Conservation (phyloP, 768 basidiomycete species). For the Suillus variegatus region DNA sequence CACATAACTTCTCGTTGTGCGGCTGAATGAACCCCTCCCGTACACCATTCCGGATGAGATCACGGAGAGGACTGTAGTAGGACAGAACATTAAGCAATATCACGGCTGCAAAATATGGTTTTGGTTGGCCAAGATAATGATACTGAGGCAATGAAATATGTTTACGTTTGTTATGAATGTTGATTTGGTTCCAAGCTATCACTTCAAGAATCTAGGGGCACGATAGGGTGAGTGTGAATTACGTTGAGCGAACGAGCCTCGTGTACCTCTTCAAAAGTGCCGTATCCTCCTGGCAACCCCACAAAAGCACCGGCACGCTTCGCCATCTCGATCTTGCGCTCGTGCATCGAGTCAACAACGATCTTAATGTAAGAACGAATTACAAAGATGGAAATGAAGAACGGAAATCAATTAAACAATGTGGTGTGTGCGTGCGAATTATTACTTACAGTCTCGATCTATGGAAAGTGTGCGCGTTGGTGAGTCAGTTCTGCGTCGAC, state of each 20-base stretch:
- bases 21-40: conserved; percentile 74
- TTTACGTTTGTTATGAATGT: conserved; percentile 81
- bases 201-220: conserved; percentile 76
- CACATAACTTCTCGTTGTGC: conserved; percentile 58
- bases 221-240: neutral
- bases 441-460: conserved; percentile 35
- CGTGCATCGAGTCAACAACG: conserved; percentile 81
- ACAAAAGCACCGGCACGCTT: conserved; percentile 77
- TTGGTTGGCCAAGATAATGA: neutral
- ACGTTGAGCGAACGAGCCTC: neutral
- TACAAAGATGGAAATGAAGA: neutral
- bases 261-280: conserved; percentile 87
- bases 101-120: conserved; percentile 54
- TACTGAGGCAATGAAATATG: conserved; percentile 10
- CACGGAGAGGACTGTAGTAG: conserved; percentile 83
- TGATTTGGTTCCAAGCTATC: conserved; percentile 92
- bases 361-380: conserved; percentile 41
- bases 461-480: neutral
- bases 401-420: conserved; percentile 2
- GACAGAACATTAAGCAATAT: conserved; percentile 82
- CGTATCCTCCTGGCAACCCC: conserved; percentile 90
- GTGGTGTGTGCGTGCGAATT: conserved; percentile 10
- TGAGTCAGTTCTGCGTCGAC: conserved; percentile 18
- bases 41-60: conserved; percentile 68
- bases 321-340: conserved; percentile 92